These are phyloP conservation scores for Elsinoe perseae DNA, from an alignment of 2,329 filamentous ascomycete species.

Conservation along the genomic window DNA sequence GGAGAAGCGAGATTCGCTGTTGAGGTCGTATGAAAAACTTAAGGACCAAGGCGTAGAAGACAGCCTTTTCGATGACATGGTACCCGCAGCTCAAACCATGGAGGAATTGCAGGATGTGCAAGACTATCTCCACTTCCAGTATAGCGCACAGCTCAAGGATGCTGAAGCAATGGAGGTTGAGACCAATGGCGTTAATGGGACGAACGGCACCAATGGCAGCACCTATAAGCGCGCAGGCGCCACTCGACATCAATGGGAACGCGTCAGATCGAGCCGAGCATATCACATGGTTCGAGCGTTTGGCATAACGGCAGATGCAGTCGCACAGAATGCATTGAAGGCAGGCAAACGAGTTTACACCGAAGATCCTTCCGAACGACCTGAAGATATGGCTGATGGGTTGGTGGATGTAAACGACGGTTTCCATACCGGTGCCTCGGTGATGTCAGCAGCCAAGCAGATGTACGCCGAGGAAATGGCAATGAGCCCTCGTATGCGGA, in stretches of 20 bases:
- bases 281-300: slow-evolving; percentile 81
- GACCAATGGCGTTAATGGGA: slow-evolving; percentile 44
- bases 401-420: slow-evolving; percentile 58
- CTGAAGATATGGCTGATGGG: slow-evolving; percentile 79
- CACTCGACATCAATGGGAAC: slow-evolving; percentile 72
- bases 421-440: slow-evolving; percentile 66
- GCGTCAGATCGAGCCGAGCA: slow-evolving; percentile 69
- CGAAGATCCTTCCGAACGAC: slow-evolving; percentile 72
- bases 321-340: slow-evolving; percentile 78
- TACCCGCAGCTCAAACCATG: slow-evolving; percentile 72
- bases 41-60: slow-evolving; percentile 48
- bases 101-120: slow-evolving; percentile 95
- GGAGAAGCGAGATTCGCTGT: slow-evolving; percentile 81
- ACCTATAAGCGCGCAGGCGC: slow-evolving; percentile 75
- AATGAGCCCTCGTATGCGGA: slow-evolving; percentile 80
- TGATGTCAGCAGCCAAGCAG: slow-evolving; percentile 70
- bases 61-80: slow-evolving; percentile 69
- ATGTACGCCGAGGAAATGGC: slow-evolving; percentile 90
- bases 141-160: slow-evolving; percentile 75
- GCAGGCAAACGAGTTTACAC: slow-evolving; percentile 71
- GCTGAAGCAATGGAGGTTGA: slow-evolving; percentile 56
- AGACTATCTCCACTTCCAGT: slow-evolving; percentile 93
- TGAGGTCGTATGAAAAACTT: slow-evolving; percentile 68
- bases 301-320: slow-evolving; percentile 78
- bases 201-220: slow-evolving; percentile 13